phyloP scores from a whole-genome alignment of 208 protist genomes.

The Strigomonas galati region DNA sequence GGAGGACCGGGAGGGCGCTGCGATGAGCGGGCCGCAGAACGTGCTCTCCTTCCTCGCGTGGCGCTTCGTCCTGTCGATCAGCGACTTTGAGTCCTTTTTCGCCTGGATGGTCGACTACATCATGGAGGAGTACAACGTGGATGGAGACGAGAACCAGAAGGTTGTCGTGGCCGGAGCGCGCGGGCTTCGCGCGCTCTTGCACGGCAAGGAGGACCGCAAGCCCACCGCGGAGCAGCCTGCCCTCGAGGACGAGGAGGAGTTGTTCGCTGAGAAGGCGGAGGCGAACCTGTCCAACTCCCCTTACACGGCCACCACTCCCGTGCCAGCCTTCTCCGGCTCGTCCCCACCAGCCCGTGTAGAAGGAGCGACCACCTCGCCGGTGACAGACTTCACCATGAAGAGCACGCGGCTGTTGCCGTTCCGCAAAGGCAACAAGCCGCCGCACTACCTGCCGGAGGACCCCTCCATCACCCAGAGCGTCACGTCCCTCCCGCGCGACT shows the following conservation, averaged over 20 bases:
- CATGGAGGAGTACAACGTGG: conserved; percentile 72
- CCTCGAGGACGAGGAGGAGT: conserved; percentile 1
- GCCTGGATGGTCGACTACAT: conserved; percentile 84
- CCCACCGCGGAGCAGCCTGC: background rate
- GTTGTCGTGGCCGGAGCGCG: conserved; percentile 60
- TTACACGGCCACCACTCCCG: background rate
- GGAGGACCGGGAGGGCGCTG: conserved; percentile 4
- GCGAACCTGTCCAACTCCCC: background rate
- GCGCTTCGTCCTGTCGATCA: conserved; percentile 74
- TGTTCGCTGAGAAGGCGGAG: background rate
- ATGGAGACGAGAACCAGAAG: conserved; percentile 14
- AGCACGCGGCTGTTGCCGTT: conserved; percentile 6
- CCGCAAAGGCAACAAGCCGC: conserved; percentile 8
- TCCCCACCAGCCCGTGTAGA: background rate
- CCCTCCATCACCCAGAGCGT: conserved; percentile 3
- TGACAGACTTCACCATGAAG: conserved; percentile 1
- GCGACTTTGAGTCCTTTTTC: conserved; percentile 77
- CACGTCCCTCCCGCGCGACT: background rate
- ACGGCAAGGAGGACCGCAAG: conserved; percentile 3
- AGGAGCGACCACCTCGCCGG: background rate
- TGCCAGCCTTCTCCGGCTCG: background rate
- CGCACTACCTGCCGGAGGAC: conserved; percentile 6
- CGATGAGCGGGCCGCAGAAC: conserved; percentile 18
- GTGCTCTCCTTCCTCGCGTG: conserved; percentile 79
- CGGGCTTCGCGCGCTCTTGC: conserved; percentile 64